These are phyloP conservation scores for Talaromyces marneffei DNA, from an alignment of 2,329 filamentous ascomycete genomes.

Conservation along the genomic window DNA sequence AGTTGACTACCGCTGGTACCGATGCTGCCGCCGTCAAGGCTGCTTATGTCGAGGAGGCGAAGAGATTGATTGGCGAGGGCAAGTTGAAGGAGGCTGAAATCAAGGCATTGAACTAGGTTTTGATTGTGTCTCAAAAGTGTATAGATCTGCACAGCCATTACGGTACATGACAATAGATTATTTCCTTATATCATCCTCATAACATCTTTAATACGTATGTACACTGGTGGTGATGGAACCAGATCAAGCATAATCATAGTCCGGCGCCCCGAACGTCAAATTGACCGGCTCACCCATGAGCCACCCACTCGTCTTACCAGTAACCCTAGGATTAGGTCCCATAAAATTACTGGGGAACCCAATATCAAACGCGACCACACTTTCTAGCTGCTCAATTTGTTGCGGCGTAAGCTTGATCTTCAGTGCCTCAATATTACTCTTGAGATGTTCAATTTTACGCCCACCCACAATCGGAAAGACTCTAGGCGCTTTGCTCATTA, in stretches of 20 bases:
- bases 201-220: neutral
- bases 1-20: constrained; percentile 71
- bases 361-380: constrained; percentile 54
- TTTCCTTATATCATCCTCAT: no score
- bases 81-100: constrained; percentile 80
- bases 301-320: constrained; percentile 13
- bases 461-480: constrained; percentile 70
- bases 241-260: constrained; percentile 9
- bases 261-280: constrained; percentile 6
- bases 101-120: constrained; percentile 47
- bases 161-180: constrained; percentile 4
- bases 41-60: constrained; percentile 71
- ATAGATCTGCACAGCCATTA: neutral
- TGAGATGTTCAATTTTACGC: constrained; percentile 62
- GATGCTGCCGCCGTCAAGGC: constrained; percentile 78
- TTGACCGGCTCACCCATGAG: constrained; percentile 13
- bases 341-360: constrained; percentile 64
- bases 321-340: constrained; percentile 24
- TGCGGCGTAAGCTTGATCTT: constrained; percentile 53
- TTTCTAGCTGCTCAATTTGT: constrained; percentile 63
- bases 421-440: constrained; percentile 64
- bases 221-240: neutral
- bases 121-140: neutral
- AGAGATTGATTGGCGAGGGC: constrained; percentile 70
- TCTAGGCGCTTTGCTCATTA: constrained; percentile 65